A percentile compares a stretch with the other conserved stretches of the same genome.
Evolutionary conservation across 192 early-diverging fungal genomes (phyloP).

Genomic region (Backusella psychrophila): DNA sequence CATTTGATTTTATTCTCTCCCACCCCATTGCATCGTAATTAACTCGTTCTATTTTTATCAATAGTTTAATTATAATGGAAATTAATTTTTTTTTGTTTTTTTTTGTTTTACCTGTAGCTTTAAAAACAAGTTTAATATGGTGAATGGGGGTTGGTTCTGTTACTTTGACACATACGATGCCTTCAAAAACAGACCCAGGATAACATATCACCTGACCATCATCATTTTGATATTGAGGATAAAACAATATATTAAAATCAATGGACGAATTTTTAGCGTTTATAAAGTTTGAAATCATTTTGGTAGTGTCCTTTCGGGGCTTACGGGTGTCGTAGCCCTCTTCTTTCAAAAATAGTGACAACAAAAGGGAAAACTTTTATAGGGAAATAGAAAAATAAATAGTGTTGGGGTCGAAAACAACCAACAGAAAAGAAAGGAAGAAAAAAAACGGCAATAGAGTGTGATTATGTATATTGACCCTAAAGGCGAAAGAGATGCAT

Average conservation of each 20-base stretch:
- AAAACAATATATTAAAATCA: neutral
- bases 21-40: constrained; percentile 30
- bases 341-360: constrained; percentile 15
- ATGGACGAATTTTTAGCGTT: constrained; percentile 9
- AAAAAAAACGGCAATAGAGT: neutral
- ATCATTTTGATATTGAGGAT: constrained; percentile 11
- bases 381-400: neutral
- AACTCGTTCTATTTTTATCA: constrained; percentile 21
- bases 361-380: neutral
- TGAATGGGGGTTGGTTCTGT: constrained; percentile 2
- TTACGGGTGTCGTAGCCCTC: constrained; percentile 8
- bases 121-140: constrained; percentile 24
- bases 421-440: neutral
- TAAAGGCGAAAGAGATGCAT: neutral
- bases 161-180: constrained; percentile 8
- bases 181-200: constrained; percentile 31
- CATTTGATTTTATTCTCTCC: constrained; percentile 13
- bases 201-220: constrained; percentile 10
- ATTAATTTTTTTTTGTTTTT: neutral
- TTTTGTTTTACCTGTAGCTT: constrained; percentile 16
- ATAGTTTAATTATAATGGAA: neutral
- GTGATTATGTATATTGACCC: neutral
- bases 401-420: neutral
- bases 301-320: neutral
- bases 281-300: constrained; percentile 12